phyloP scores from a whole-genome alignment of 176 grass and related monocot genomes.

The Musa itinerans region DNA sequence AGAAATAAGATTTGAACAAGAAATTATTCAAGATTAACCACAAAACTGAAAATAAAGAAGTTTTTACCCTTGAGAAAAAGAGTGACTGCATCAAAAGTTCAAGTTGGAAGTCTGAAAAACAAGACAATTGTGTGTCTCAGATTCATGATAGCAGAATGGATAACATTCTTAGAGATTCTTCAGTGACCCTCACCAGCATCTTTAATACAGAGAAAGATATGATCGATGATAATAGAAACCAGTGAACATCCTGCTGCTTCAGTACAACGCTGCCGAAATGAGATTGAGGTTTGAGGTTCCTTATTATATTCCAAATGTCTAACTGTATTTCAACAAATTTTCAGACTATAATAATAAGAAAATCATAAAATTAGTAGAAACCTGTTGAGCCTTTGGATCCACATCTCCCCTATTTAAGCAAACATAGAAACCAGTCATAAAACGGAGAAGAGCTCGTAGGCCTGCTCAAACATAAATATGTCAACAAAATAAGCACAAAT shows the following conservation, averaged over 20 bases:
- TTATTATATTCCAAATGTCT: conserved; percentile 3
- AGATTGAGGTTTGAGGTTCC: conserved; percentile 26
- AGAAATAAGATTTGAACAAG: conserved; percentile 9
- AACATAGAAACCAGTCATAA: conserved; percentile 83
- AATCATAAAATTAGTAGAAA: conserved; percentile 23
- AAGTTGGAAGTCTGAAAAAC: conserved; percentile 81
- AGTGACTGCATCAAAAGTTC: conserved; percentile 97
- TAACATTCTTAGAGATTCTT: conserved; percentile 10
- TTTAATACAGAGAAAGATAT: conserved; percentile 98
- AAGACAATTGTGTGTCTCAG: neutral
- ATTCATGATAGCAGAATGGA: neutral
- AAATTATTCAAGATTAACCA: neutral
- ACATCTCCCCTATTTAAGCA: conserved; percentile 96
- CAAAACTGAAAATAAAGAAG: conserved; percentile 8
- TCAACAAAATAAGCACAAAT: conserved; percentile 16
- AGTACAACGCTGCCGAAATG: conserved; percentile 46
- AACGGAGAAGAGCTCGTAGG: conserved; percentile 82
- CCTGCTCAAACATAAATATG: conserved; percentile 39
- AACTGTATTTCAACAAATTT: neutral
- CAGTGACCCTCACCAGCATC: conserved; percentile 67
- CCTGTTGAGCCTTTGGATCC: conserved; percentile 79
- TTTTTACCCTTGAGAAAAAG: conserved; percentile 87
- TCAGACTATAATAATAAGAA: conserved; percentile 17
- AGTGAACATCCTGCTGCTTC: conserved; percentile 93
- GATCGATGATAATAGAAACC: conserved; percentile 93